A percentile compares a stretch with the other conserved stretches of the same genome.
Conservation (phyloP, 768 basidiomycete genomes). For the Mycena vitilis region DNA sequence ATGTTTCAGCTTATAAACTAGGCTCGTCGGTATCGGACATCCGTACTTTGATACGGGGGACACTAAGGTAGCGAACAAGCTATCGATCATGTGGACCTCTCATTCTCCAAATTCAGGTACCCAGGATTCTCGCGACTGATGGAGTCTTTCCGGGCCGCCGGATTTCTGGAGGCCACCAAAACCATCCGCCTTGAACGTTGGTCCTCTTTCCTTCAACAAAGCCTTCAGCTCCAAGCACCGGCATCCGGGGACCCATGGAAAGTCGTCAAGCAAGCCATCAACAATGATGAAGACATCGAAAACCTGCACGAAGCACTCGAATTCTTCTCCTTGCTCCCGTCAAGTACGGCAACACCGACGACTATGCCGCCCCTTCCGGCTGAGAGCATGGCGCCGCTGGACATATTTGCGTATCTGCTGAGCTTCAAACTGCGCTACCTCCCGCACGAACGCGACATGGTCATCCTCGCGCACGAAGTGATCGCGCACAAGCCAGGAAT, state of each 20-base stretch:
- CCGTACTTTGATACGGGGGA: constrained; percentile 84
- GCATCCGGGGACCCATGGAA: constrained; percentile 29
- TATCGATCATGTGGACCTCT: background rate
- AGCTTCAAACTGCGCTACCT: constrained; percentile 77
- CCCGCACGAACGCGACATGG: constrained; percentile 84
- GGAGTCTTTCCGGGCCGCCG: constrained; percentile 76
- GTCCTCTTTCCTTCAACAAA: constrained; percentile 48
- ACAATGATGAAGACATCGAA: constrained; percentile 36
- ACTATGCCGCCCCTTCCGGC: constrained; percentile 58
- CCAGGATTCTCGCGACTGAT: constrained; percentile 84
- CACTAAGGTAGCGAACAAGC: constrained; percentile 67
- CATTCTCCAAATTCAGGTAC: constrained; percentile 62
- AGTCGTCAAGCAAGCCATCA: constrained; percentile 15
- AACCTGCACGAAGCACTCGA: constrained; percentile 55
- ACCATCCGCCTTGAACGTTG: constrained; percentile 55
- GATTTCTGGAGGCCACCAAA: constrained; percentile 65
- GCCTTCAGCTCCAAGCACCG: constrained; percentile 39
- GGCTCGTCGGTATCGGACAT: constrained; percentile 50
- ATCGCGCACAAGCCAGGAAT: constrained; percentile 52
- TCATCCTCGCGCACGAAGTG: constrained; percentile 88
- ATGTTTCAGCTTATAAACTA: constrained; percentile 74
- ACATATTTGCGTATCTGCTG: constrained; percentile 80
- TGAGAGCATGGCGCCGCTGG: constrained; percentile 64
- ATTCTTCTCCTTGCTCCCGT: constrained; percentile 57
- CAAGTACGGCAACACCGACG: constrained; percentile 26